A percentile compares a stretch with the other conserved stretches of the same genome.
Conservation (phyloP, 495 filamentous ascomycete genomes). For the Neurospora sp. region DNA sequence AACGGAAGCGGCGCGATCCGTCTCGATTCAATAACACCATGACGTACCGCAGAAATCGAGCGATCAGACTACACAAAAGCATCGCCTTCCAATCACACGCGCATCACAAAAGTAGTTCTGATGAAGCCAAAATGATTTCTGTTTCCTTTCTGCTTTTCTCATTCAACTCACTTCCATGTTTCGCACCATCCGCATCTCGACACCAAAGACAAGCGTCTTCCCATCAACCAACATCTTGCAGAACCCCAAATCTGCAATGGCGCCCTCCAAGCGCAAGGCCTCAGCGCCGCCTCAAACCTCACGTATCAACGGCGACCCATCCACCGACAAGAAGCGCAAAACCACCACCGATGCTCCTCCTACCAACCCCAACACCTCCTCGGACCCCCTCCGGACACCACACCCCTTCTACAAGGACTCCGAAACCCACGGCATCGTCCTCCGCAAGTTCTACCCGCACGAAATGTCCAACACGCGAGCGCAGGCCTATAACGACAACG, state of each 20-base stretch:
- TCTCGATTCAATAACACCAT: constrained; percentile 12
- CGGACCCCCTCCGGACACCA: constrained; percentile 25
- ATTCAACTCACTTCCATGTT: background rate
- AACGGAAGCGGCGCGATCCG: constrained; percentile 5
- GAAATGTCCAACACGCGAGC: constrained; percentile 76
- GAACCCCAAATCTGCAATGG: constrained; percentile 4
- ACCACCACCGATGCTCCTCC: background rate
- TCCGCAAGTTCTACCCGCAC: constrained; percentile 72
- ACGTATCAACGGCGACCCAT: background rate
- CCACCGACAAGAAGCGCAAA: constrained; percentile 14
- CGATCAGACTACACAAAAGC: constrained; percentile 5
- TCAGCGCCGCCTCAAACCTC: constrained; percentile 1
- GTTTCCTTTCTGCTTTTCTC: background rate
- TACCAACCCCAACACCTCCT: background rate
- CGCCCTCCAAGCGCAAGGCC: constrained; percentile 14
- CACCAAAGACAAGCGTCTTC: background rate
- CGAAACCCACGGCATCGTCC: constrained; percentile 59
- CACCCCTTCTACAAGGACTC: constrained; percentile 36
- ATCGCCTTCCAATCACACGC: constrained; percentile 2
- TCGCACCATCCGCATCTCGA: background rate
- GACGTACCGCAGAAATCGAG: constrained; percentile 16
- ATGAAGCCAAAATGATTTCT: background rate
- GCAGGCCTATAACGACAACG: constrained; percentile 55
- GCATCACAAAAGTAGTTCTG: background rate
- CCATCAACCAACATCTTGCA: background rate